Percentiles rank a stretch among this genome's conserved stretches.
phyloP scores from a whole-genome alignment of 306 rosid genomes.

The Glycine latifolia region DNA sequence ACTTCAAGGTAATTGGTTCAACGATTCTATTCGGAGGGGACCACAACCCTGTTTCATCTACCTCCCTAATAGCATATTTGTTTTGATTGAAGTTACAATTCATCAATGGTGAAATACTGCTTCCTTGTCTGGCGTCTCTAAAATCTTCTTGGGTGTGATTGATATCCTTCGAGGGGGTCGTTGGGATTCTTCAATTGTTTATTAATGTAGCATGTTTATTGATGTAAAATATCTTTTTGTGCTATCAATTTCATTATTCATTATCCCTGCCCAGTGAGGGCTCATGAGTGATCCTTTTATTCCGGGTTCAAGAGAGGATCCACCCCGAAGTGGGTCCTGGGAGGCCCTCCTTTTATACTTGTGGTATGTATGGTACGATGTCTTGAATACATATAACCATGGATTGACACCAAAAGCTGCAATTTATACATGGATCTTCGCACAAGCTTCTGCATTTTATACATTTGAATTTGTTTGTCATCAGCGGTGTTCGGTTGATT shows the following conservation, averaged over 20 bases:
- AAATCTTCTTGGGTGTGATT: slow-evolving; percentile 25
- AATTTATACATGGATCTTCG: slow-evolving; percentile 44
- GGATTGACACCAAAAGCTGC: slow-evolving; percentile 51
- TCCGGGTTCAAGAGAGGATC: slow-evolving; percentile 43
- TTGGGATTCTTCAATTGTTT: slow-evolving; percentile 45
- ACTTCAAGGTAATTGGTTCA: slow-evolving; percentile 49
- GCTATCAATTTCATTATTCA: slow-evolving; percentile 57
- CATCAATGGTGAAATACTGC: slow-evolving; percentile 43
- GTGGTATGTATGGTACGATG: slow-evolving; percentile 50
- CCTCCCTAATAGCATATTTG: slow-evolving; percentile 38
- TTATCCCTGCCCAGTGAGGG: slow-evolving; percentile 52
- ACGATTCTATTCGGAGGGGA: slow-evolving; percentile 48
- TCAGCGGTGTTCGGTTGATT: slow-evolving; percentile 8
- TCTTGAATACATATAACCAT: slow-evolving; percentile 50
- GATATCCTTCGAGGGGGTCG: slow-evolving; percentile 42
- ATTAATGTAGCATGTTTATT: slow-evolving; percentile 49
- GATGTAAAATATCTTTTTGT: slow-evolving; percentile 58
- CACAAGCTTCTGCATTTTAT: slow-evolving; percentile 41
- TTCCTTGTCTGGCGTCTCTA: slow-evolving; percentile 42
- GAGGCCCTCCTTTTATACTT: slow-evolving; percentile 42
- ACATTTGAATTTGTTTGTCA: slow-evolving; percentile 25
- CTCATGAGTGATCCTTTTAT: slow-evolving; percentile 38
- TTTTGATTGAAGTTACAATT: slow-evolving; percentile 52
- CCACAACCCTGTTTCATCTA: slow-evolving; percentile 41
- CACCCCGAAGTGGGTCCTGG: slow-evolving; percentile 29